phyloP scores from a whole-genome alignment of 2,329 filamentous ascomycete genomes.

The Fusarium miscanthi region DNA sequence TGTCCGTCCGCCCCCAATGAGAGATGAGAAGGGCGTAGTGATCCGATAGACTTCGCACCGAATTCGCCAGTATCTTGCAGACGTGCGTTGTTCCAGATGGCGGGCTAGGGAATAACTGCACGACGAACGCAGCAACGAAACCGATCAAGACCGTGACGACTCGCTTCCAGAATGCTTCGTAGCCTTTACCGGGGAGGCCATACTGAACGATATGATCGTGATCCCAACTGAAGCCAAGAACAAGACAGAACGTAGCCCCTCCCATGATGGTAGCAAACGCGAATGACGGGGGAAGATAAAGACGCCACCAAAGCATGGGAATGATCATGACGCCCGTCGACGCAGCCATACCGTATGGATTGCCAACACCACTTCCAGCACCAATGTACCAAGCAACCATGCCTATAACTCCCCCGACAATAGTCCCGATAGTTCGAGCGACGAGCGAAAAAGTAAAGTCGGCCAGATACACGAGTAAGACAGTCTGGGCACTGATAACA shows the following conservation, averaged over 20 bases:
- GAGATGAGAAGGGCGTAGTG: conserved; percentile 62
- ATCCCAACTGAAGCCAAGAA: conserved; percentile 61
- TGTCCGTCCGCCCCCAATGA: conserved; percentile 53
- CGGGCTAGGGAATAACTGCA: conserved; percentile 59
- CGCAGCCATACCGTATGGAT: conserved; percentile 61
- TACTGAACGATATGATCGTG: conserved; percentile 56
- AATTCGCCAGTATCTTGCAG: conserved; percentile 57
- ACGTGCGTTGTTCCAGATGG: conserved; percentile 59
- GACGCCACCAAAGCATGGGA: conserved; percentile 50
- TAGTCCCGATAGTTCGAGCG: conserved; percentile 54
- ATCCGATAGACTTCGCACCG: conserved; percentile 56
- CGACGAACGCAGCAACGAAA: conserved; percentile 54
- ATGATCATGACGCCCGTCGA: conserved; percentile 54
- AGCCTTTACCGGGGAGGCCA: conserved; percentile 59
- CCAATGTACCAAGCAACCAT: conserved; percentile 64
- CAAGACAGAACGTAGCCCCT: conserved; percentile 54
- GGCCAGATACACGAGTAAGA: conserved; percentile 60
- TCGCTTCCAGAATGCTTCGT: conserved; percentile 61
- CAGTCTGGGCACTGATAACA: conserved; percentile 62
- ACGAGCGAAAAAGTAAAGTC: conserved; percentile 62
- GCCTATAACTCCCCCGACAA: conserved; percentile 60
- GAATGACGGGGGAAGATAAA: conserved; percentile 48
- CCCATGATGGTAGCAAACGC: conserved; percentile 48
- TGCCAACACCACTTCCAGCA: conserved; percentile 59
- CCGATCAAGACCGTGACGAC: conserved; percentile 58